Evolutionary conservation across 148 eudicot species (phyloP).

Genomic region (Nepenthes mirabilis): DNA sequence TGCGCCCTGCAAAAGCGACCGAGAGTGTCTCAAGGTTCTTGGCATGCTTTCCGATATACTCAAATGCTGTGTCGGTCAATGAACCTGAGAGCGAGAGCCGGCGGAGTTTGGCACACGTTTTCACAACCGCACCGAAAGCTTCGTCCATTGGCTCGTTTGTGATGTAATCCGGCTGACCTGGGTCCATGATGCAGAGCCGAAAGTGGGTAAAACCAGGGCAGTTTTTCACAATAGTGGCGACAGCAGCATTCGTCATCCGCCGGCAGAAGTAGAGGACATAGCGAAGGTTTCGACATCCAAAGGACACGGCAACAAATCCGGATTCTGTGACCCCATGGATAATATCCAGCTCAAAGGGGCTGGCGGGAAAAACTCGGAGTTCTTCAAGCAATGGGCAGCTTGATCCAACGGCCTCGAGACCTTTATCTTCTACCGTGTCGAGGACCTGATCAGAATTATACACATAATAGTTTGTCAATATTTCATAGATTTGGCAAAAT

Average conservation of each 20-base stretch:
- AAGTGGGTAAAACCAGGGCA: constrained; percentile 76
- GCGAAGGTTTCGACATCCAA: constrained; percentile 55
- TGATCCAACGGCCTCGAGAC: constrained; percentile 63
- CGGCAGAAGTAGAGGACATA: constrained; percentile 76
- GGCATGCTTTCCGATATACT: constrained; percentile 75
- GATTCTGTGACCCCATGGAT: constrained; percentile 52
- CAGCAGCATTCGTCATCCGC: constrained; percentile 87
- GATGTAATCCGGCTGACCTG: constrained; percentile 53
- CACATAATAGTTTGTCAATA: background rate
- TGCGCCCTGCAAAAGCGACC: constrained; percentile 82
- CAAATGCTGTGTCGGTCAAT: constrained; percentile 57
- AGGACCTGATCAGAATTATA: constrained; percentile 38
- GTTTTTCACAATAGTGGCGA: constrained; percentile 49
- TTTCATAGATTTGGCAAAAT: no score
- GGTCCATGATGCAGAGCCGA: constrained; percentile 83
- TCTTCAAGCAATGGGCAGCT: constrained; percentile 67
- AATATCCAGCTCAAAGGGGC: constrained; percentile 46
- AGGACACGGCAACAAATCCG: constrained; percentile 68
- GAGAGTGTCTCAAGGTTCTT: constrained; percentile 78
- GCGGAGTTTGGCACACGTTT: constrained; percentile 51
- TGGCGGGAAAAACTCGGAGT: constrained; percentile 76
- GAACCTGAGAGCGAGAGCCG: constrained; percentile 69
- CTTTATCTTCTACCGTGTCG: constrained; percentile 71
- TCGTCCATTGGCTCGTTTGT: constrained; percentile 79
- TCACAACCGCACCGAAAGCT: constrained; percentile 73